Evolutionary conservation across 1,139 yeast genomes (phyloP), one percentile per base, ranked within the genome.

Genomic region (Suhomyces wounanorum): DNA sequence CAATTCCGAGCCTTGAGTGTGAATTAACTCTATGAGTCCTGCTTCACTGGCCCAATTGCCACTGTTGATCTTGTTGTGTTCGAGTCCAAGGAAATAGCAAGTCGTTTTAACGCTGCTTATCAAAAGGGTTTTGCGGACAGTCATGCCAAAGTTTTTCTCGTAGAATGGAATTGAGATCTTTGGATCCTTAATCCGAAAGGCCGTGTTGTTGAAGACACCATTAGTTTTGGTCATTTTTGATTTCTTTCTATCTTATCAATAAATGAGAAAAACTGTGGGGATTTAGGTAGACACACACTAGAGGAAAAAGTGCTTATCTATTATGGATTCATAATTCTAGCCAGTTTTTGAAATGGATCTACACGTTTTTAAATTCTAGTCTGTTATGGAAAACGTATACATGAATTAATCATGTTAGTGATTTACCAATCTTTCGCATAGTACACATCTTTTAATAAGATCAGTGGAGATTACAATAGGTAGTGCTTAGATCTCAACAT

Each of bases 11-110:
- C 95, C 96, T 68, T 86, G 84, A 65, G 87, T 83, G 69, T 90
- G 95, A 53, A 92, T 84, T 63, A 94, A 79, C 68, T 91, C 97
- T 55, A 94, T 76, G 21, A 92, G 80, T 47, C 97, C 98, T 57
- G 81, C 81, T 55, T 90, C 79, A 42, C 79, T 83, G 41, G 84
- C 75, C 74, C 86, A 81, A 41, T n/a, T 81, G 72, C 51, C 82
- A 82, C 59, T 82, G 78, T 5, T 84, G 86, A 56, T 31, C 17
- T 47, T 43, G 47, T 46, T 50, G 14, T 52, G 14, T n/a, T 45
- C 45, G 25, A 48, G 16, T 2, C 53, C 60, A 44, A 94, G 69
- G 71, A 87, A 83, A 70, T 87, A 89, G 48, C 89, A 73, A 40
- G 87, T 80, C 66, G 83, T 86, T 14, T 18, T 33, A 6, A 18